Evolutionary conservation across 2,329 filamentous ascomycete genomes (phyloP).

Genomic region (Fusarium verticillioides): DNA sequence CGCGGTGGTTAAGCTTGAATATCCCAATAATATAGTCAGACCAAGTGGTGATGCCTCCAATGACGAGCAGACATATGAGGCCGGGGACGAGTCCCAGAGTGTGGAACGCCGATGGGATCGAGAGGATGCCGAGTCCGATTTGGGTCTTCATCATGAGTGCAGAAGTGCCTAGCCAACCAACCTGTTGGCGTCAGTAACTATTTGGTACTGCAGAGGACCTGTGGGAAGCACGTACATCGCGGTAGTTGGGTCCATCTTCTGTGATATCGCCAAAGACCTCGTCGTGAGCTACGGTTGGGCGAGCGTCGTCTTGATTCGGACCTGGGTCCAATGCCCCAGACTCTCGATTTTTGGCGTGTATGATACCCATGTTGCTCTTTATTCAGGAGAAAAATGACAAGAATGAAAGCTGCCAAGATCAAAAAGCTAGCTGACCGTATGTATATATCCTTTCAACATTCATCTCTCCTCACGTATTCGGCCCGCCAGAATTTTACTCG

Average conservation of each 20-base stretch:
- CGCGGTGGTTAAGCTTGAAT: slow-evolving; percentile 62
- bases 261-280: slow-evolving; percentile 48
- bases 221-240: slow-evolving; percentile 36
- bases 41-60: slow-evolving; percentile 60
- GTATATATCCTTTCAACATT: background rate
- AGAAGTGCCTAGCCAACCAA: slow-evolving; percentile 56
- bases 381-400: background rate
- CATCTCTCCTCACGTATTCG: background rate
- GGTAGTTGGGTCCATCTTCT: slow-evolving; percentile 47
- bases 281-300: slow-evolving; percentile 32
- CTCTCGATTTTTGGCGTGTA: background rate
- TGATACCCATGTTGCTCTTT: background rate
- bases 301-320: background rate
- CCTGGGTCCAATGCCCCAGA: background rate
- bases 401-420: background rate
- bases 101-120: slow-evolving; percentile 59
- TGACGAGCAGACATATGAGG: slow-evolving; percentile 54
- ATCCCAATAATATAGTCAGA: slow-evolving; percentile 60
- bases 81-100: slow-evolving; percentile 60
- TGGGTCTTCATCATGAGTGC: slow-evolving; percentile 61
- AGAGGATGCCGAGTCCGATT: slow-evolving; percentile 59
- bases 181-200: slow-evolving; percentile 43
- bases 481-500: background rate
- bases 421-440: background rate
- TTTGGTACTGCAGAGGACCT: background rate